phyloP scores from a whole-genome alignment of 2,329 filamentous ascomycete genomes.

The Alternaria sp. region DNA sequence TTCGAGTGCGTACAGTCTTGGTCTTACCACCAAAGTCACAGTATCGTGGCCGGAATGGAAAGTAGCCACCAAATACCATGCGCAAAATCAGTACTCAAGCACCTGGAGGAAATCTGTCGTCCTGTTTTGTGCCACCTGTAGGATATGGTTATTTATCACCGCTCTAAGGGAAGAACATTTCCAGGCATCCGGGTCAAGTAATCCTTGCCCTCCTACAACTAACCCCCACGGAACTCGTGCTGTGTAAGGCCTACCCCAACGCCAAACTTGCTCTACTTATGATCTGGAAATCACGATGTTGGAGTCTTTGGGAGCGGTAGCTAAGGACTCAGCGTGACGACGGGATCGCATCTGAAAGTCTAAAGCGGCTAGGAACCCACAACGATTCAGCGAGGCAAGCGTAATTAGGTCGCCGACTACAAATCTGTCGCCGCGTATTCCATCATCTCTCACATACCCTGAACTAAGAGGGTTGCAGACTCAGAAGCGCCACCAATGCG shows the following conservation, averaged over 20 bases:
- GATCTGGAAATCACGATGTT: neutral
- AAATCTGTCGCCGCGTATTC: neutral
- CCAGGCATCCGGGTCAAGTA: neutral
- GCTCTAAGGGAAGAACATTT: neutral
- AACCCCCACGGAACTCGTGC: neutral
- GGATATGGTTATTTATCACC: neutral
- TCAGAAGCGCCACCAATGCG: constrained; percentile 11
- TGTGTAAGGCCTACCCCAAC: neutral
- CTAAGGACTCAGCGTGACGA: neutral
- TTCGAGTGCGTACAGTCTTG: no score
- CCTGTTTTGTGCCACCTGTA: neutral
- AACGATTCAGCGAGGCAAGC: neutral
- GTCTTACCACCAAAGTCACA: no score
- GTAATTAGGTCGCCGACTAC: neutral
- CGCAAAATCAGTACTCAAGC: neutral
- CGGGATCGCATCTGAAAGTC: neutral
- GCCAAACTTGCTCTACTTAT: neutral
- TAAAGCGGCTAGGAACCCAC: neutral
- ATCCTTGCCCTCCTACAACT: neutral
- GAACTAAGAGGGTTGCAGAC: neutral
- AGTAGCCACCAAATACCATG: neutral
- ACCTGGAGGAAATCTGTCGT: neutral
- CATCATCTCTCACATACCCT: neutral
- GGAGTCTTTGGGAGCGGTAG: neutral
- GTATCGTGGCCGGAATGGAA: neutral